phyloP scores from a whole-genome alignment of 2,329 filamentous ascomycete genomes.

The Fusarium compactum region DNA sequence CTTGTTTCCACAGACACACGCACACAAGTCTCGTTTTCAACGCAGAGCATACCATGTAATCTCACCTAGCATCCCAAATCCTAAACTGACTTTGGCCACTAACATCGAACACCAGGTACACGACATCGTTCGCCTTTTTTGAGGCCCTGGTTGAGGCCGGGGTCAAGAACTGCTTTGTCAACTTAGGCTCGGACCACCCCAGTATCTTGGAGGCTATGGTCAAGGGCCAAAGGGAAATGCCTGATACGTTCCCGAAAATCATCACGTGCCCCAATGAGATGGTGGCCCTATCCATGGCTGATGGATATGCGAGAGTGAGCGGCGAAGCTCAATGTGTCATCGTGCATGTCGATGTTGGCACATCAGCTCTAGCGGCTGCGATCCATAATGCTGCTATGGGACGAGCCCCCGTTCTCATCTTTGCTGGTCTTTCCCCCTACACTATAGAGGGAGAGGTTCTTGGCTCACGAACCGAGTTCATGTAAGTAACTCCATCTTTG shows the following conservation, averaged over 20 bases:
- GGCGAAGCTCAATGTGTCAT: conserved; percentile 42
- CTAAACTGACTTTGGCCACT: not conserved
- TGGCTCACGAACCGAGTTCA: conserved; percentile 24
- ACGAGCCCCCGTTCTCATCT: conserved; percentile 53
- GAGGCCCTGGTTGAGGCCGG: conserved; percentile 51
- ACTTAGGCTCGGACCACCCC: conserved; percentile 63
- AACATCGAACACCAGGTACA: not conserved
- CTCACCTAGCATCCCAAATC: rapidly evolving
- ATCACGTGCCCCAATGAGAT: conserved; percentile 52
- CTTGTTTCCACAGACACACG: not conserved
- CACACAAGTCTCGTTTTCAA: not conserved
- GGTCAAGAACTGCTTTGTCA: conserved; percentile 64
- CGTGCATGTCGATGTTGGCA: conserved; percentile 49
- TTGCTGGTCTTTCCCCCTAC: conserved; percentile 58
- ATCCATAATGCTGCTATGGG: conserved; percentile 48
- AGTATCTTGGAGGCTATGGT: conserved; percentile 48
- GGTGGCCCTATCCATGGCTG: conserved; percentile 42
- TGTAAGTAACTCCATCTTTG: not conserved
- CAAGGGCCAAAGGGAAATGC: conserved; percentile 39
- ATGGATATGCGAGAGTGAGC: conserved; percentile 48
- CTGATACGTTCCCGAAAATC: conserved; percentile 21
- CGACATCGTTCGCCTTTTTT: conserved; percentile 22
- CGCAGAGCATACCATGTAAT: not conserved
- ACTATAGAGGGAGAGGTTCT: conserved; percentile 52
- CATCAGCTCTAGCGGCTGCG: conserved; percentile 44